These are phyloP conservation scores for Sporothrix variecibatus DNA, from an alignment of 2,329 filamentous ascomycete species.

Conservation along the genomic window DNA sequence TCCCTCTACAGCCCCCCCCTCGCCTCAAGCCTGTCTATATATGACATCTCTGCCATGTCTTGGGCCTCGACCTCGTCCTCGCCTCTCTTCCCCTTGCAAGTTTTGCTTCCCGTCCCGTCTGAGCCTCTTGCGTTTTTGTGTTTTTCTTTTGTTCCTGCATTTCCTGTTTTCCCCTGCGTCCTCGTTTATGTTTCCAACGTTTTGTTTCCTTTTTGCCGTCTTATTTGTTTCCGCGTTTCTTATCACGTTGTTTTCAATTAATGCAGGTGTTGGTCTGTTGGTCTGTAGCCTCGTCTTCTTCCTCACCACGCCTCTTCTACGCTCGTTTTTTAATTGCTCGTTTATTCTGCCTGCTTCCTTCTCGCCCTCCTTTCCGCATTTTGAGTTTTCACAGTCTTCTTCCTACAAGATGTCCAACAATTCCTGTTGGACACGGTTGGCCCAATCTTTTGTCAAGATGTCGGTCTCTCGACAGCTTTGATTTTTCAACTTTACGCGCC, in stretches of 20 bases:
- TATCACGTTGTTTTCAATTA: background rate
- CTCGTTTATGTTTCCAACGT: too few species aligned
- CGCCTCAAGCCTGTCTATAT: background rate
- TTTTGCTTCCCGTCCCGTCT: constrained; percentile 1
- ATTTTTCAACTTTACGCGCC: background rate
- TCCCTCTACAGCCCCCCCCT: background rate
- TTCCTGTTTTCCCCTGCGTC: background rate
- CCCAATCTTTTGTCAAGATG: background rate
- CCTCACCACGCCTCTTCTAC: background rate
- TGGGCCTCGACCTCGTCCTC: background rate
- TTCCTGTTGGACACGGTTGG: background rate
- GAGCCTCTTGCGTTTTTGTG: background rate
- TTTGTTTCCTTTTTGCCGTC: background rate
- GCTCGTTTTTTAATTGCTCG: background rate
- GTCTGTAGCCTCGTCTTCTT: background rate
- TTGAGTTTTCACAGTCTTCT: background rate
- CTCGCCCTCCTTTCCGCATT: background rate
- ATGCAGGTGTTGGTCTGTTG: background rate
- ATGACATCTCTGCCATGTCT: background rate
- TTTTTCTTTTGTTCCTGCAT: background rate
- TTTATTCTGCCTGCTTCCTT: constrained; percentile 9
- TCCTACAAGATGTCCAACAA: background rate
- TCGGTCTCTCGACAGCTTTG: background rate
- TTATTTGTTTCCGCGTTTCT: background rate
- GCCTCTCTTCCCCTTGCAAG: background rate